Evolutionary conservation across 768 basidiomycete genomes (phyloP), one percentile per base, ranked within the genome.

Genomic region (Peribolospora baueri): DNA sequence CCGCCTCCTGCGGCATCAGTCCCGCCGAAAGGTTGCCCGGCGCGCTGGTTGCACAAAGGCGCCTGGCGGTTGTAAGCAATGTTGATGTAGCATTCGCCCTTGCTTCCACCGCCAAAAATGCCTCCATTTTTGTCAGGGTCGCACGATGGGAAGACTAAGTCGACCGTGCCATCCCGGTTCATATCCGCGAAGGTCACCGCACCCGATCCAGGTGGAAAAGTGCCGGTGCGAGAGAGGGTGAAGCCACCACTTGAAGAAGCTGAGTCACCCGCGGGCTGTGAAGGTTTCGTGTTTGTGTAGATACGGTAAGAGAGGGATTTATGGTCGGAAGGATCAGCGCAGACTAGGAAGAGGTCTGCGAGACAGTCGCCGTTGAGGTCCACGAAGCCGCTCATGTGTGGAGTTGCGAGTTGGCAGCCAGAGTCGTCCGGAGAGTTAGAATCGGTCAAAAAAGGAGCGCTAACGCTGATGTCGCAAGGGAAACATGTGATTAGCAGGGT

Each of bases 291-390:
- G 65, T 93, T 95, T 13, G 82, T 68, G 90, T 91, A 98, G 50
- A 97, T 81, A 65, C 97, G 88, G 67, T 80, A 91, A 2, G 73
- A 76, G 10, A 65, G 74, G 74, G 37, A 66, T 65, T n/a, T 72
- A 72, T 43, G 59, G n/a, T 47, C 51, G 36, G 67, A 70, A 0
- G 75, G 74, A 56, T 80, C 75, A 57, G 80, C 74, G 65, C 93
- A 97, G 8, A 84, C 77, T 5, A 98, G 72, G 66, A 98, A 91
- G 3, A 97, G 69, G 61, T 98, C 91, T 82, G 90, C 86, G 3
- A 93, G 73, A 66, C 93, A 97, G 66, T 98, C 93, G 9, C 93
- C 93, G 58, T 97, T 77, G 45, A 98, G 70, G 63, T 98, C 93
- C 4, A 97, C 75, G 13, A 88, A 81, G 0, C 88, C 90, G 67